Evolutionary conservation across 202 grass and related monocot species (phyloP), one percentile per base, ranked within the genome.

Genomic region (Hordeum pubiflorum): DNA sequence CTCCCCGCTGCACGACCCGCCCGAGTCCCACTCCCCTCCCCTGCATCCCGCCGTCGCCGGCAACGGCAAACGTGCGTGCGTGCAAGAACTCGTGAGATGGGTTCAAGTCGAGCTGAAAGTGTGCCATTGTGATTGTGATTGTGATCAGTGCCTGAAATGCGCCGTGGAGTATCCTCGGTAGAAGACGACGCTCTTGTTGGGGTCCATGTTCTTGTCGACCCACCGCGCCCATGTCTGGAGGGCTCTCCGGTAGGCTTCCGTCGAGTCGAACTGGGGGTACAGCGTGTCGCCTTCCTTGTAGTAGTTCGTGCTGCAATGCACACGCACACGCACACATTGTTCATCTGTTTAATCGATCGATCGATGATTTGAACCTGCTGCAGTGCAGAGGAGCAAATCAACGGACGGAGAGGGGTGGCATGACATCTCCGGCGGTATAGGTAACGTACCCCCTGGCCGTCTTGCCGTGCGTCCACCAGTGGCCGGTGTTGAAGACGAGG

Each of bases 381-480:
- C 24, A 26, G 24, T 33, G 44, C 39, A 43, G 41, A 43, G 41
- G 10, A 21, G 13, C n/a, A 40, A 50, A 34, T 12, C 33, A 10
- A 72, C 39, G 15, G 11, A 6, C 6, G 13, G 55, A 17, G 8
- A 12, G 11, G 2, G 18, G 23, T 75, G 27, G 39, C 22, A 3
- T 21, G n/a, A 4, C 9, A 57, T 55, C 18, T 6, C 52, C 18
- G 13, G 44, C 44, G 44, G 44, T 29, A 29, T 6, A 2, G 13
- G 14, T 17, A 6, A 57, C 44, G 77, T 91, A 97, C 95, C 92
- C 95, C 34, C 90, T 83, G 27, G 95, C 92, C 31, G 92, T 97
- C 84, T 97, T 97, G 58, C 92, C 90, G 93, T 98, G 95, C 23
- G 87, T 93, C 96, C 96, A 99, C 92, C 96, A 95, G 84, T 99